phyloP scores from a whole-genome alignment of 202 grass and related monocot genomes.

The Elaeis oleifera region DNA sequence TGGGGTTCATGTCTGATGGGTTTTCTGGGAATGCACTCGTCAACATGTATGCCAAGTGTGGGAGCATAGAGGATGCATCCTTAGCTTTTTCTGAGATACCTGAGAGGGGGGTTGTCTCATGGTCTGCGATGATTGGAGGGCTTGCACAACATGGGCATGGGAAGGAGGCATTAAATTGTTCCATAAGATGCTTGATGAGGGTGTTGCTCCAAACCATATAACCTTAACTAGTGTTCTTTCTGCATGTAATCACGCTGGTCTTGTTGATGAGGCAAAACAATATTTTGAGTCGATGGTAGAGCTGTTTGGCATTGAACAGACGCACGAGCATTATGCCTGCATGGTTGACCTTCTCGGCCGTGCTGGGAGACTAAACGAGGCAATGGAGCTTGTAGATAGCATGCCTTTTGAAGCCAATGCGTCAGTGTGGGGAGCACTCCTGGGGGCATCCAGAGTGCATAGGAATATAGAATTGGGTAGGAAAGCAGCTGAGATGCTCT shows the following conservation, averaged over 20 bases:
- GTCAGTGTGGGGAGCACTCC: conserved; percentile 65
- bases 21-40: conserved; percentile 84
- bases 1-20: conserved; percentile 53
- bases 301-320: conserved; percentile 62
- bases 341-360: conserved; percentile 91
- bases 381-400: conserved; percentile 64
- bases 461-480: conserved; percentile 51
- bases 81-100: conserved; percentile 48
- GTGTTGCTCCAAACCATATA: conserved; percentile 64
- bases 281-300: conserved; percentile 87
- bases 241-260: conserved; percentile 80
- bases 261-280: conserved; percentile 59
- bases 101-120: conserved; percentile 74
- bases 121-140: conserved; percentile 95
- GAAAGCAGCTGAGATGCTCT: conserved; percentile 65
- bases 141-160: conserved; percentile 88
- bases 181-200: conserved; percentile 55
- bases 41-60: conserved; percentile 88
- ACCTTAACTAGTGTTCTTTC: conserved; percentile 87
- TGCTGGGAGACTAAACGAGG: conserved; percentile 67
- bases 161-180: conserved; percentile 60
- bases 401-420: conserved; percentile 76
- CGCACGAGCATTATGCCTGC: conserved; percentile 83
- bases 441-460: conserved; percentile 70
- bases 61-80: conserved; percentile 77